These are phyloP conservation scores for Solanum pimpinellifolium DNA, from an alignment of 257 asterid genomes.

Conservation along the genomic window DNA sequence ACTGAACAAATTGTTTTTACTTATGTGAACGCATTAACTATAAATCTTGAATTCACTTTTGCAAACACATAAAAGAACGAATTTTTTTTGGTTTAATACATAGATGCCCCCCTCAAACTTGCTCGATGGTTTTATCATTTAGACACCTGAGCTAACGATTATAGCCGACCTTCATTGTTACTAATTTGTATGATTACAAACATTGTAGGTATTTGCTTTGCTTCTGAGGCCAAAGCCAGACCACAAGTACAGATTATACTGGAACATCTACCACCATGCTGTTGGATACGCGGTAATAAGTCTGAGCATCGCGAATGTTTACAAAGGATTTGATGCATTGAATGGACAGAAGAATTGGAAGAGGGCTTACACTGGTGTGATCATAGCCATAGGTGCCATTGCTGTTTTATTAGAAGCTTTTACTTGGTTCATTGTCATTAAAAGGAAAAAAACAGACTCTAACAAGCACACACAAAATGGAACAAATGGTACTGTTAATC, in stretches of 20 bases:
- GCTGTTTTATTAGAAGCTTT: conserved; percentile 40
- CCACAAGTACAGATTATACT: conserved; percentile 55
- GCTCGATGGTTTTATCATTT: neutral
- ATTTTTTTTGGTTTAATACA: neutral
- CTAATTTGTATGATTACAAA: neutral
- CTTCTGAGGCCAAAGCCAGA: conserved; percentile 77
- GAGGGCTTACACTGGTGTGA: conserved; percentile 39
- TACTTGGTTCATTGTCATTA: conserved; percentile 59
- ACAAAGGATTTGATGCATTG: conserved; percentile 64
- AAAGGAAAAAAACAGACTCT: conserved; percentile 18
- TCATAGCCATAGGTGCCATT: conserved; percentile 37
- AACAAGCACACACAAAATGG: conserved; percentile 5
- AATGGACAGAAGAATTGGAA: conserved; percentile 55
- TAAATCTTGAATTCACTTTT: neutral
- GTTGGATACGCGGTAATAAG: conserved; percentile 47
- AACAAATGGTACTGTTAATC: conserved; percentile 14
- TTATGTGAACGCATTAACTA: neutral
- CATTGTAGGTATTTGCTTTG: conserved; percentile 42
- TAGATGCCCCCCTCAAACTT: neutral
- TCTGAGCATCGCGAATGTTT: conserved; percentile 51
- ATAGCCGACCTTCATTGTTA: neutral
- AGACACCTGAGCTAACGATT: neutral
- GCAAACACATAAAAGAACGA: neutral
- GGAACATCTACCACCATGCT: conserved; percentile 70
- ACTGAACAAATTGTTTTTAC: neutral